Evolutionary conservation across 208 protist genomes (phyloP), one percentile per base, ranked within the genome.

Genomic region (Zelonia costaricensis): DNA sequence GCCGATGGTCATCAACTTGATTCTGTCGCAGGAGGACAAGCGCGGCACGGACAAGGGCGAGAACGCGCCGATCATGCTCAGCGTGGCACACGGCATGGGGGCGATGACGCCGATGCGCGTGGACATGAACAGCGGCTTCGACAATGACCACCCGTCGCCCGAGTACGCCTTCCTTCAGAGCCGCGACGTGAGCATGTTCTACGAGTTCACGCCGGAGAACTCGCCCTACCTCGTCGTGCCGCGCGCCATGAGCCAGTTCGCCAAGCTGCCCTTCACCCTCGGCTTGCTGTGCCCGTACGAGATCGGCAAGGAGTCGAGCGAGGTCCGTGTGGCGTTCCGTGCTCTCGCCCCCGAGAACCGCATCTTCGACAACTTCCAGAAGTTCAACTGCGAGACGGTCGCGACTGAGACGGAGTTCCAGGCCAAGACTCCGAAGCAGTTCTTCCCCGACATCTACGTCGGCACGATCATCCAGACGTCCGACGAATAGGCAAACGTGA

Each of bases 381-480:
- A 73, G 42, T 87, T 90, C 56, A 80, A 86, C 61, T 75, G 60
- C 55, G 66, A 76, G 39, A 84, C 77, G 15, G 61, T 87, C 28
- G 59, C 82, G 0, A 84, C 74, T 22, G 71, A 93, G 53, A 79
- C 81, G 42, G 82, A 93, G 74, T 93, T 86, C 62, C 86, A 93
- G 70, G 78, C 74, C 36, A 74, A 74, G 27, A 47, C 61, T n/a
- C 72, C 73, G 4, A 81, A 77, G 44, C 80, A 88, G 63, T 93
- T 93, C 62, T 93, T 93, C 74, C 86, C 82, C 12, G 86, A 90
- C 60, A 83, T 93, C 42, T 93, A 90, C 67, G 70, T 81, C 28
- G 86, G 86, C 35, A 84, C 86, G 30, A 76, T 86, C 59, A 69
- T 93, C 39, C 80, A 90, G 51, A 82, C 74, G 0, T 81, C 77